Evolutionary conservation across 306 rosid species (phyloP).

Genomic region (Cucurbita ficifolia): DNA sequence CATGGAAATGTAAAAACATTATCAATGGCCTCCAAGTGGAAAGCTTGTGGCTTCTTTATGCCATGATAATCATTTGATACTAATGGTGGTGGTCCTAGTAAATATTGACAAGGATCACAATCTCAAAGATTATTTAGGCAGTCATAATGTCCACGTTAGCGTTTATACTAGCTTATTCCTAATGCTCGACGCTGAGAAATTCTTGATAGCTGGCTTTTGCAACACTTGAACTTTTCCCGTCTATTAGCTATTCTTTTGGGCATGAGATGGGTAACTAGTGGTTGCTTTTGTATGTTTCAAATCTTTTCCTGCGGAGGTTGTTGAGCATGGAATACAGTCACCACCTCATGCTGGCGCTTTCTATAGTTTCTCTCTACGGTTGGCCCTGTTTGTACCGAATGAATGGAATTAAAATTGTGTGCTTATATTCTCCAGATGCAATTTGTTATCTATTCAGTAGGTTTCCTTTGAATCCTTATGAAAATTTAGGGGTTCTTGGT

Average conservation of each 20-base stretch:
- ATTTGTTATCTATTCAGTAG: background rate
- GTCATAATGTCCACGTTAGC: background rate
- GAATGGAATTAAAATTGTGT: background rate
- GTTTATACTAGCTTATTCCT: background rate
- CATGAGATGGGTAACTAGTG: background rate
- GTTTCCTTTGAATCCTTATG: background rate
- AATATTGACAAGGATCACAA: background rate
- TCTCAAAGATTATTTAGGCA: background rate
- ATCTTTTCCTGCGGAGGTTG: background rate
- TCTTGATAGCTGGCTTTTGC: background rate
- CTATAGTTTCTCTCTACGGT: background rate
- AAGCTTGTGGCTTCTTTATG: background rate
- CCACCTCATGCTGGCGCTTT: background rate
- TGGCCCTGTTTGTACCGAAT: background rate
- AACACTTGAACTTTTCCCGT: background rate
- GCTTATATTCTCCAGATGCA: background rate
- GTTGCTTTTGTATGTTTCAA: background rate
- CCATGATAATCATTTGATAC: background rate
- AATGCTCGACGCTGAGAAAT: background rate
- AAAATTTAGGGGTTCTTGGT: background rate
- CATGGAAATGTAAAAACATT: background rate
- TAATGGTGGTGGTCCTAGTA: background rate
- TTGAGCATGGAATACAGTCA: background rate
- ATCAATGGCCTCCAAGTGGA: background rate
- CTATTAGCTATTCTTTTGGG: background rate